Conservation (phyloP, 768 basidiomycete genomes). For the Cystobasidium tubakii region DNA sequence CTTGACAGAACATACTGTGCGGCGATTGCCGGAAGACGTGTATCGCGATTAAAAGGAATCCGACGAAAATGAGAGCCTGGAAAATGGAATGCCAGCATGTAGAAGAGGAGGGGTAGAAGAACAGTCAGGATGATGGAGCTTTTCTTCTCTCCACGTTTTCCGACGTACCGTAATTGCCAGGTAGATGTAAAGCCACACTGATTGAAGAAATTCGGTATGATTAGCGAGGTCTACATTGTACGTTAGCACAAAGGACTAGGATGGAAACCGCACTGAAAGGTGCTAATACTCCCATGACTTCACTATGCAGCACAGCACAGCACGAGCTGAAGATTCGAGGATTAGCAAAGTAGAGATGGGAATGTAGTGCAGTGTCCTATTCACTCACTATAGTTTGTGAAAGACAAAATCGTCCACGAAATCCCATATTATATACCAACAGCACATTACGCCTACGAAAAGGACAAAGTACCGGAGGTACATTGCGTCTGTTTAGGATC, state of each 20-base stretch:
- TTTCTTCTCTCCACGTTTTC: background rate
- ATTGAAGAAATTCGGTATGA: background rate
- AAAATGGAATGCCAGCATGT: background rate
- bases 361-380: too few relatives aligned
- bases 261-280: background rate
- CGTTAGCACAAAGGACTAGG: background rate
- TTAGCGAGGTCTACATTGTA: too few relatives aligned
- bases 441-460: slow-evolving; percentile 32
- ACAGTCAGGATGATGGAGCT: too few relatives aligned
- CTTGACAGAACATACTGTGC: slow-evolving; percentile 36
- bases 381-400: slow-evolving; percentile 25
- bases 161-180: slow-evolving; percentile 19
- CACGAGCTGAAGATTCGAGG: slow-evolving; percentile 3
- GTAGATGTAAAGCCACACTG: slow-evolving; percentile 32
- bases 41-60: slow-evolving; percentile 10
- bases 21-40: slow-evolving; percentile 33
- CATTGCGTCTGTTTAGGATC: slow-evolving; percentile 12
- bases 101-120: too few relatives aligned
- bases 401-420: slow-evolving; percentile 32
- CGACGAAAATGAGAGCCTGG: slow-evolving; percentile 2
- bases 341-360: too few relatives aligned
- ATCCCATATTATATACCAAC: slow-evolving; percentile 33
- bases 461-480: slow-evolving; percentile 33
- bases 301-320: slow-evolving; percentile 15
- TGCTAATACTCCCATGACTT: background rate